These are phyloP conservation scores for Morella rubra DNA, from an alignment of 306 rosid species.

Conservation along the genomic window DNA sequence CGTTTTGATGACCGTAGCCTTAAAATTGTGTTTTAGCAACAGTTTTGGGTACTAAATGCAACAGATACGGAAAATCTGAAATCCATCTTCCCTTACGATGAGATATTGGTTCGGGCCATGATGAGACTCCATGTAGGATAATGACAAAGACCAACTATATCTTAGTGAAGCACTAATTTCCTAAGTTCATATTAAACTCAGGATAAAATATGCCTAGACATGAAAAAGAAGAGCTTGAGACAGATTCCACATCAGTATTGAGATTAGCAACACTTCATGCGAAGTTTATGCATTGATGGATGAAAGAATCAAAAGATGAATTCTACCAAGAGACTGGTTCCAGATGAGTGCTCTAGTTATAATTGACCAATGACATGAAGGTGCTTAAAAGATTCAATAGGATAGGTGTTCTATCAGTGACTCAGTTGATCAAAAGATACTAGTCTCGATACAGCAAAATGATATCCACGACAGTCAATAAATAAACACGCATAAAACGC, in stretches of 20 bases:
- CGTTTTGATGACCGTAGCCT: not conserved
- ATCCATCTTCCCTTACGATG: not conserved
- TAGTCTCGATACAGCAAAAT: not conserved
- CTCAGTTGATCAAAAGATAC: not conserved
- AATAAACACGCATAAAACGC: conserved; percentile 25
- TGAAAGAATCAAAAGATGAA: not conserved
- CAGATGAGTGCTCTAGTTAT: not conserved
- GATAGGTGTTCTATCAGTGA: not conserved
- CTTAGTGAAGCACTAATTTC: not conserved
- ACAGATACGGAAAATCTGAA: not conserved
- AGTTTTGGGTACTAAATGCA: not conserved
- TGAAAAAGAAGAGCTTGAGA: not conserved
- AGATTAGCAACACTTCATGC: not conserved
- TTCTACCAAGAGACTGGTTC: not conserved
- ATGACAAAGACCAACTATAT: not conserved
- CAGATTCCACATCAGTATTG: not conserved
- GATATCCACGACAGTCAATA: conserved; percentile 5
- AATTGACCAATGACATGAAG: not conserved
- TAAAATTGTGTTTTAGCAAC: not conserved
- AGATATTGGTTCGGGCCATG: not conserved
- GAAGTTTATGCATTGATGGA: not conserved
- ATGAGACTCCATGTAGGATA: not conserved
- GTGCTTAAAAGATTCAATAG: not conserved
- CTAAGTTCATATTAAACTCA: not conserved
- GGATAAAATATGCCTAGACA: not conserved